Evolutionary conservation across 257 asterid species (phyloP), one percentile per base, ranked within the genome.

Genomic region (Mitragyna speciosa): DNA sequence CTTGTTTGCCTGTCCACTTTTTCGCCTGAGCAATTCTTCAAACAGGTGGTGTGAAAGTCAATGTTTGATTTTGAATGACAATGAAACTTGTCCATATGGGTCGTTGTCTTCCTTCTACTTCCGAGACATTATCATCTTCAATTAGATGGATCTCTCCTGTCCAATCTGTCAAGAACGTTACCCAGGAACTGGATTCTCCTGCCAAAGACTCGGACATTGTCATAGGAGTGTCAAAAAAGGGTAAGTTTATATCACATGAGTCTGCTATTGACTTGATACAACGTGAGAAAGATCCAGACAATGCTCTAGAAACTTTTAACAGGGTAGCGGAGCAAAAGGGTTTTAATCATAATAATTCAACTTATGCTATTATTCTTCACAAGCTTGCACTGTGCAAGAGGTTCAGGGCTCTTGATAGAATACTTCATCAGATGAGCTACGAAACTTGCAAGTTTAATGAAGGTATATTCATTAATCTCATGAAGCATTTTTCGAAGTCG

Each of bases 401-500:
- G 73, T 92, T 90, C 69, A 83, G 84, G 83, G 82, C 84, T 73
- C 82, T 93, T 30, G 95, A 92, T 76, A 89, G 80, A 70, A 89
- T 93, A 80, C 91, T 95, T 85, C 93, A 87, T 80, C 96, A 82
- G 81, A 95, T 95, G 99, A 85, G 88, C 71, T 90, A 91, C 5
- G 99, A 93, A 89, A 91, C 98, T 66, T 95, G 99, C 90, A 88
- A 84, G 83, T 95, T 95, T 85, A 86, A 90, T 52, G 98, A 95
- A 82, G 97, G 98, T 74, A 56, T 95, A 82, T 95, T 93, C 81
- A 80, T 94, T 22, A 90, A 92, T 86, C 98, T 95, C 80, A 95
- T 95, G 99, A 92, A 90, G 88, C 97, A 89, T 87, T 93, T 88
- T 86, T 87, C 98, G 0, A 93, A 80, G 83, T 87, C 88, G 10